A percentile compares a stretch with the other conserved stretches of the same genome.
Conservation (phyloP, 2,329 filamentous ascomycete species). For the Dactylellina sp. region DNA sequence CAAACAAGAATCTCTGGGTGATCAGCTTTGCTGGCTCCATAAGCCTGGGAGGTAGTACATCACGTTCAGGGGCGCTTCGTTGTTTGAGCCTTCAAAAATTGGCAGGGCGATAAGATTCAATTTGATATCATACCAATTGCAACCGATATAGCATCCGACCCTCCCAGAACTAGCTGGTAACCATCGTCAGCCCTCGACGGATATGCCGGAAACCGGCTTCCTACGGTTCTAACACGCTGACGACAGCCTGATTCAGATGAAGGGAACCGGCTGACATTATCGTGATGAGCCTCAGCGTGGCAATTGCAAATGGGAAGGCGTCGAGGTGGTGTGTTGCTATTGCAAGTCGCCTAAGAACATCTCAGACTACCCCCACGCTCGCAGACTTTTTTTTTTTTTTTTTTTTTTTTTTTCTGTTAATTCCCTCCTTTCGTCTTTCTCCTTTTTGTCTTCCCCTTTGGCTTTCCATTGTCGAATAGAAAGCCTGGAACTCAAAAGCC, state of each 20-base stretch:
- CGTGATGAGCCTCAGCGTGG: conserved; percentile 53
- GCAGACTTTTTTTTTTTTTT: conserved; percentile 2
- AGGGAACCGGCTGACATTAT: conserved; percentile 29
- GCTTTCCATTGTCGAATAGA: conserved; percentile 38
- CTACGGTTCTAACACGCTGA: conserved; percentile 28
- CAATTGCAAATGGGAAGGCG: conserved; percentile 33
- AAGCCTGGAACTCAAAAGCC: conserved; percentile 9
- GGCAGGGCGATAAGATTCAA: not conserved
- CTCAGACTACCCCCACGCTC: conserved; percentile 48
- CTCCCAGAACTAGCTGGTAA: conserved; percentile 11
- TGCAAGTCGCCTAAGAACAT: conserved; percentile 23
- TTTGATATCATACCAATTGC: not conserved
- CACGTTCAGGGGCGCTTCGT: too few relatives aligned
- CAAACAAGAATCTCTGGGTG: too few relatives aligned
- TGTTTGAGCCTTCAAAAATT: too few relatives aligned
- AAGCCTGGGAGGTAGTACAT: too few relatives aligned
- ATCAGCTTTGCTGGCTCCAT: too few relatives aligned
- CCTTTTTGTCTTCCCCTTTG: conserved; percentile 21
- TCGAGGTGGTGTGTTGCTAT: conserved; percentile 37
- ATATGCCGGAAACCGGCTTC: conserved; percentile 41
- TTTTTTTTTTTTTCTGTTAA: conserved; percentile 10
- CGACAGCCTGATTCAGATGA: conserved; percentile 29
- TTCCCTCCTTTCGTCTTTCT: not conserved
- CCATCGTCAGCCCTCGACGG: conserved; percentile 32
- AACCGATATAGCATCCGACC: not conserved